Percentiles rank a stretch among this genome's conserved stretches.
Conservation (phyloP, 306 rosid genomes). For the Medicago arabica region DNA sequence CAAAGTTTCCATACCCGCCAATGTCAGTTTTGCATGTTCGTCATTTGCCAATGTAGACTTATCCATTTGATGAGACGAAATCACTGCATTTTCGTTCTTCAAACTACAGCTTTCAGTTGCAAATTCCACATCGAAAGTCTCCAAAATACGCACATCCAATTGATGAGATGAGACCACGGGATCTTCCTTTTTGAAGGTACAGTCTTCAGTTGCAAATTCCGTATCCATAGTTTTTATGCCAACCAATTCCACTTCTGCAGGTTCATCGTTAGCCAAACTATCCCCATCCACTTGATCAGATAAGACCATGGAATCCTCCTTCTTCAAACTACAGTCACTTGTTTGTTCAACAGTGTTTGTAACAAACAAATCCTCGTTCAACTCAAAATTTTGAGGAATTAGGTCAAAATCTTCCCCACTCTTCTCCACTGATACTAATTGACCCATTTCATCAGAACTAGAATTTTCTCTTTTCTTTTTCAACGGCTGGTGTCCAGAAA, state of each 20-base stretch:
- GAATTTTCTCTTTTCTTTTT: slow-evolving; percentile 46
- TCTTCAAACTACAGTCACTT: slow-evolving; percentile 17
- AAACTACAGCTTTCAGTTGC: not conserved
- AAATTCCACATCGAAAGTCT: not conserved
- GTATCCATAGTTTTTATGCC: slow-evolving; percentile 26
- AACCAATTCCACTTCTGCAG: not conserved
- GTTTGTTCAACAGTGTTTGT: slow-evolving; percentile 22
- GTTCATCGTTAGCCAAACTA: not conserved
- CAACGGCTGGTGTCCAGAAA: slow-evolving; percentile 41
- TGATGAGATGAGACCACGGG: not conserved
- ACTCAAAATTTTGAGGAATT: slow-evolving; percentile 30
- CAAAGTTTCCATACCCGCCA: not conserved
- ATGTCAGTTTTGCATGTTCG: not conserved
- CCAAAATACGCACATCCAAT: not conserved
- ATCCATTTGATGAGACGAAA: slow-evolving; percentile 38
- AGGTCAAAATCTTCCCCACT: slow-evolving; percentile 21
- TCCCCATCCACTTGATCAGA: not conserved
- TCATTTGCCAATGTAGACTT: not conserved
- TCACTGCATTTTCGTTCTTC: slow-evolving; percentile 14
- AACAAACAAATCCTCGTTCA: slow-evolving; percentile 7
- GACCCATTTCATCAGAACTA: slow-evolving; percentile 47
- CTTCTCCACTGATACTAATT: slow-evolving; percentile 46
- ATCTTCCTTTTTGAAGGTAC: not conserved
- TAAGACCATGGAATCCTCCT: not conserved
- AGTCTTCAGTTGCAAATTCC: not conserved